Evolutionary conservation across 2,329 filamentous ascomycete genomes (phyloP), one percentile per base, ranked within the genome.

Genomic region (Bretziella fagacearum): DNA sequence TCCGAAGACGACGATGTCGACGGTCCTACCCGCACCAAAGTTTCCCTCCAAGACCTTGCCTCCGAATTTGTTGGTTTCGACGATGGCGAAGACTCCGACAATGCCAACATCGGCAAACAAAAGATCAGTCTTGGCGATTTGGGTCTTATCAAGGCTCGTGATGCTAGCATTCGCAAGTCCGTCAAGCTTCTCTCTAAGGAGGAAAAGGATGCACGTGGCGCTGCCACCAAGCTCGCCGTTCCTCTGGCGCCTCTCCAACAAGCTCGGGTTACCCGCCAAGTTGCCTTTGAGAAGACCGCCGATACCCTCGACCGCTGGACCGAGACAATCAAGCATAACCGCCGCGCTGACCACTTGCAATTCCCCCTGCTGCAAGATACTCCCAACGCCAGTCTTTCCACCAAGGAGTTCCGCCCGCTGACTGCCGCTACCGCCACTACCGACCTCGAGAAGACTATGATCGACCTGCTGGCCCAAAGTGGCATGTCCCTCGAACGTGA

Each of bases 311-410:
- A 84, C 53, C 77, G 85, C 55, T 98, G 91, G 91, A 81, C 81
- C 26, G 89, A 95, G 51, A 96, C 91, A 0, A 86, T 98, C 57
- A 93, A 95, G 64, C 77, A 84, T 26, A 95, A 95, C 61, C 81
- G 91, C 51, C 74, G 85, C 55, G 87, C 89, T 1, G 91, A 96
- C 53, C 85, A 94, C 60, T 68, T 98, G 10, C 70, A 79, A 17
- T 98, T 98, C 57, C 91, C 91, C 4, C 70, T 96, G 0, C 73
- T 80, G 2, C 80, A 85, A 56, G 80, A 79, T 32, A 74, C 78
- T 50, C 76, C 71, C 18, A 70, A 68, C 46, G 70, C 69, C 23
- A 74, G 77, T 17, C 63, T 78, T 18, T 65, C 73, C 54, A 75
- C 69, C 50, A 76, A 71, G 18, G 76, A 79, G 56, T 73, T 83